phyloP scores from a whole-genome alignment of 2,329 filamentous ascomycete species.

The Mycosphaerella arachidis region DNA sequence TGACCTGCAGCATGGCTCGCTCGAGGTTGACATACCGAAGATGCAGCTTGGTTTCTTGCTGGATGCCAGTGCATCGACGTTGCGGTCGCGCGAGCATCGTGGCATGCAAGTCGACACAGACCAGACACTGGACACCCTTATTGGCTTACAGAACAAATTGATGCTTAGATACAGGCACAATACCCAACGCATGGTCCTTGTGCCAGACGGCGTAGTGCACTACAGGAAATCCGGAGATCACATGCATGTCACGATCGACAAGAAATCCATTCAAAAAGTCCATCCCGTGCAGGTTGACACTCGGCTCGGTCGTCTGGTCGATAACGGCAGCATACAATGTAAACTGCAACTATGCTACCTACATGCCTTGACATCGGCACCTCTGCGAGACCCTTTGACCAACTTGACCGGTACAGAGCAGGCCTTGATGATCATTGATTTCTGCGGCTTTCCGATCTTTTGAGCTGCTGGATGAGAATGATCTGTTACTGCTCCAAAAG shows the following conservation, averaged over 20 bases:
- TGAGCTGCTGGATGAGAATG: slow-evolving; percentile 14
- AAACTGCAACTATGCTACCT: slow-evolving; percentile 42
- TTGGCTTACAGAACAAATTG: slow-evolving; percentile 57
- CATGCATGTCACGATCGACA: slow-evolving; percentile 36
- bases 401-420: slow-evolving; percentile 59
- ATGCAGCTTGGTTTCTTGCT: slow-evolving; percentile 24
- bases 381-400: slow-evolving; percentile 56
- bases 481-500: slow-evolving; percentile 20
- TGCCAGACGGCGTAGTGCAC: slow-evolving; percentile 37
- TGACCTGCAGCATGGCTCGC: neutral
- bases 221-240: slow-evolving; percentile 39
- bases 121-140: slow-evolving; percentile 58
- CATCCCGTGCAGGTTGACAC: slow-evolving; percentile 52
- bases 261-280: slow-evolving; percentile 47
- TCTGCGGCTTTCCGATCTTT: slow-evolving; percentile 24
- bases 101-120: slow-evolving; percentile 38
- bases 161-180: slow-evolving; percentile 38
- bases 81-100: slow-evolving; percentile 22
- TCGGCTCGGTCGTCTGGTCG: slow-evolving; percentile 54
- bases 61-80: neutral
- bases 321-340: slow-evolving; percentile 45
- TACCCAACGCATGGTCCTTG: slow-evolving; percentile 49
- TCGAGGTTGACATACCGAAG: slow-evolving; percentile 17
- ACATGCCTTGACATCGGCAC: slow-evolving; percentile 58
- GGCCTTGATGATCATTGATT: slow-evolving; percentile 23